Base-by-base conservation (phyloP, 2,329 filamentous ascomycete species). In the Coniella vitis region DNA sequence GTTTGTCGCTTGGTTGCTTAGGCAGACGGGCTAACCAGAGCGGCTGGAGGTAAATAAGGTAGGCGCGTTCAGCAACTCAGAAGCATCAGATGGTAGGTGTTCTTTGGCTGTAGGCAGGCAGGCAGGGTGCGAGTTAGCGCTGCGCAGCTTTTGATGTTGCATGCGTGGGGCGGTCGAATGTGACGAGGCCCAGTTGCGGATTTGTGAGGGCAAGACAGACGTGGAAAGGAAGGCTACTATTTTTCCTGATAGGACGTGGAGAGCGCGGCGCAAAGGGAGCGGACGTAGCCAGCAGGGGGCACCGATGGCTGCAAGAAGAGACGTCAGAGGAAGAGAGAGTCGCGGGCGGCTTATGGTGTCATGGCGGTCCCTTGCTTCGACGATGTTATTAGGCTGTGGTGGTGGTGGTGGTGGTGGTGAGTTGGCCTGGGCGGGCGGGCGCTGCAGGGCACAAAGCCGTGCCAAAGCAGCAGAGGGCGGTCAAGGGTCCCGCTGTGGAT, bases 331-430 rank as follows among this genome's bases (percentile, higher is more conserved):
- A 10, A 29, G 10, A 29, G 10, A 29, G 25, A 29, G 10, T 29
- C 25, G 25, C 10, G 25, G 43, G 32, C 35, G 36, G 22, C 5
- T 29, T 47, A 39, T 47, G 36, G 45, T 47, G 34, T 47, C 45
- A 47, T 47, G 36, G 45, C 45, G 39, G 45, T 29, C 45, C 45
- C 22, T 36, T 17, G 45, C 10, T n/a, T 14, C 21, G 22, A 16
- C 19, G 17, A 39, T 22, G 7, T 22, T 47, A 16, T n/a, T 12
- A 32, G 17, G 7, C 16, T 47, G 45, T 47, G 36, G 45, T 39
- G 25, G 37, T 40, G 21, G 17, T n/a, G n/a, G n/a, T n/a, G n/a
- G n/a, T n/a, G n/a, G n/a, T n/a, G n/a, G n/a, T n/a, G n/a, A n/a
- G n/a, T n/a, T n/a, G n/a, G n/a, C n/a, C 32, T 38, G 7, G 36